phyloP scores from a whole-genome alignment of 139 green algal genomes.

The Auxenochlorella protothecoides region DNA sequence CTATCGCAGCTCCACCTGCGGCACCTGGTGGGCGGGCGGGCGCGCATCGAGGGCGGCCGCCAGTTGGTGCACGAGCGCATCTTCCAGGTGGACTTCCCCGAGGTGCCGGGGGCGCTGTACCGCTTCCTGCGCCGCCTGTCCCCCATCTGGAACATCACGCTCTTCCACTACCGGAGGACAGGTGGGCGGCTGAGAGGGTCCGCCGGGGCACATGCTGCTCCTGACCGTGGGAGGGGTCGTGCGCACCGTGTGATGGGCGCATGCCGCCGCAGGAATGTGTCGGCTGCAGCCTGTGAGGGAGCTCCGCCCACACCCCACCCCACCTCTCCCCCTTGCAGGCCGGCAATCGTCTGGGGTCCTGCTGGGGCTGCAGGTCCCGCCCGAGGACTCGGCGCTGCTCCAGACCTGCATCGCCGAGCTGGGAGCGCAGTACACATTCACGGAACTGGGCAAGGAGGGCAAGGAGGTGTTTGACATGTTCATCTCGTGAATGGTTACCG shows the following conservation, averaged over 20 bases:
- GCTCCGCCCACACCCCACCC: too few relatives aligned
- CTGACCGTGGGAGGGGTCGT: too few relatives aligned
- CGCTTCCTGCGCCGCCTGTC: constrained; percentile 70
- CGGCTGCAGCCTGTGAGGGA: too few relatives aligned
- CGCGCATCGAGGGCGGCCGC: constrained; percentile 44
- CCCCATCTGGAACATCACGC: constrained; percentile 81
- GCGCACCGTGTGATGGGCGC: too few relatives aligned
- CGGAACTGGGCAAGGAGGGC: constrained; percentile 45
- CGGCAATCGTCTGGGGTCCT: constrained; percentile 66
- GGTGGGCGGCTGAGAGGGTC: constrained; percentile 2
- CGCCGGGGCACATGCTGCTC: too few relatives aligned
- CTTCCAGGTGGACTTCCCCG: constrained; percentile 82
- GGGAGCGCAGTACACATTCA: constrained; percentile 48
- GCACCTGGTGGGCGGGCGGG: constrained; percentile 59
- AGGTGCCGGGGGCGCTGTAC: constrained; percentile 72
- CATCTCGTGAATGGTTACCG: constrained; percentile 20
- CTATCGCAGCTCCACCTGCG: constrained; percentile 54
- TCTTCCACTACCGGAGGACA: constrained; percentile 94
- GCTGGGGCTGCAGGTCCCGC: constrained; percentile 48
- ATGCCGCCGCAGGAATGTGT: too few relatives aligned
- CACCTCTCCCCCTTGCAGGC: constrained; percentile 19
- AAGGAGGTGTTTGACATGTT: constrained; percentile 70
- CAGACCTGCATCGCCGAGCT: constrained; percentile 15
- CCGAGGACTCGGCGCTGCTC: constrained; percentile 19
- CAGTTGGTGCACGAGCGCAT: constrained; percentile 65